A percentile compares a stretch with the other conserved stretches of the same genome.
Conservation (phyloP, 2,329 filamentous ascomycete genomes). For the Botrytis aclada region DNA sequence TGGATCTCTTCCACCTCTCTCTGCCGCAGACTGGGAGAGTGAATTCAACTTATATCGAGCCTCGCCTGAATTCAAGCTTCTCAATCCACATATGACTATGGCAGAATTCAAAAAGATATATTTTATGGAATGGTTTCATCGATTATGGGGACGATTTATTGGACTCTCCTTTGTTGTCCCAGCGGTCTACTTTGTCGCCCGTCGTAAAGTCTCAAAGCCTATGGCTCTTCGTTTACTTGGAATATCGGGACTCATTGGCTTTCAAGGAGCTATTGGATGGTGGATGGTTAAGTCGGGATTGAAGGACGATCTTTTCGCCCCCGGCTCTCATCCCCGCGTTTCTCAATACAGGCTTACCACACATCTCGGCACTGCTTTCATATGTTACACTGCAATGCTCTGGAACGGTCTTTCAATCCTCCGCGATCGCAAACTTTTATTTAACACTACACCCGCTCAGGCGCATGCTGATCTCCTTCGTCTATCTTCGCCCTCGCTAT, state of each 20-base stretch:
- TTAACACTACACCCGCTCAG: slow-evolving; percentile 64
- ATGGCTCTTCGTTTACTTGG: slow-evolving; percentile 78
- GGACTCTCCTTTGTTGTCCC: slow-evolving; percentile 87
- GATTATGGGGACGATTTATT: slow-evolving; percentile 89
- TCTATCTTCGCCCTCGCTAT: slow-evolving; percentile 65
- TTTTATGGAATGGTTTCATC: slow-evolving; percentile 98
- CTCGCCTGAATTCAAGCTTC: slow-evolving; percentile 85
- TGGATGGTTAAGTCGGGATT: slow-evolving; percentile 99
- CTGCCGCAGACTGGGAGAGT: slow-evolving; percentile 77
- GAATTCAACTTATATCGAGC: slow-evolving; percentile 91
- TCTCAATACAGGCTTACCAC: slow-evolving; percentile 90
- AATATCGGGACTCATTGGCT: slow-evolving; percentile 85
- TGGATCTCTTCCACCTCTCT: slow-evolving; percentile 81
- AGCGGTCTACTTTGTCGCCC: slow-evolving; percentile 81
- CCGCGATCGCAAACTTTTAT: slow-evolving; percentile 64
- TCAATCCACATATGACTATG: slow-evolving; percentile 91
- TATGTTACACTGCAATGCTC: slow-evolving; percentile 93
- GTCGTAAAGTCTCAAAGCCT: slow-evolving; percentile 69
- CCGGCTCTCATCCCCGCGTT: slow-evolving; percentile 85
- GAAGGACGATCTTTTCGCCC: slow-evolving; percentile 91
- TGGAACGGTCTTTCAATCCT: slow-evolving; percentile 83
- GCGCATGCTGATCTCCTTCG: slow-evolving; percentile 54
- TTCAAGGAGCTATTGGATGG: slow-evolving; percentile 95
- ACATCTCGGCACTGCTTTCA: slow-evolving; percentile 85
- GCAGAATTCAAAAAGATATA: slow-evolving; percentile 98